Conservation (phyloP, 2,329 filamentous ascomycete genomes). For the Fusarium sp. region DNA sequence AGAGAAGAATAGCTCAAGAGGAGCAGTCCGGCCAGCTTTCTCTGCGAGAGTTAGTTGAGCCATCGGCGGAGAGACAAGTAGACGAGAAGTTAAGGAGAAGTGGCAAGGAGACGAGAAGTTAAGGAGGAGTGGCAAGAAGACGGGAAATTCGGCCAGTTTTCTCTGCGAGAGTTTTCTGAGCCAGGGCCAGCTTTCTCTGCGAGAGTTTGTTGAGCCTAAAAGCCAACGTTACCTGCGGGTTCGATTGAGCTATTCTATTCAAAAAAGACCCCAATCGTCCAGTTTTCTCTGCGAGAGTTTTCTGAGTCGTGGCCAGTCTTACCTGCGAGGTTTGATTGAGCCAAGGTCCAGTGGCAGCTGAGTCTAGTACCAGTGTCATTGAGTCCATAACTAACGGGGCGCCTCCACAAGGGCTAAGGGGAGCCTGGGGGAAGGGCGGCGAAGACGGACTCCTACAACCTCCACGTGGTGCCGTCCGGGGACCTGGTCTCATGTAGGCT, state of each 20-base stretch:
- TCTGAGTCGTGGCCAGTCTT: constrained; percentile 7
- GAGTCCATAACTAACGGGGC: not conserved
- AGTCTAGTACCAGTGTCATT: not conserved
- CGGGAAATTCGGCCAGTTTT: not conserved
- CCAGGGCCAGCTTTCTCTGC: not conserved
- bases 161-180: not conserved
- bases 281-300: constrained; percentile 3
- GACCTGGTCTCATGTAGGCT: constrained; percentile 6
- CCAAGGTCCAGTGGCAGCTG: constrained; percentile 3
- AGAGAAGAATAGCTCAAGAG: not conserved
- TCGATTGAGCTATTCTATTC: not conserved
- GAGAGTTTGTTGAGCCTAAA: not conserved
- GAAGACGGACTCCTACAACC: constrained; percentile 19
- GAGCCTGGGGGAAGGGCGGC: constrained; percentile 3
- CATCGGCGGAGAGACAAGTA: not conserved
- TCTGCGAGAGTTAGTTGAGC: not conserved
- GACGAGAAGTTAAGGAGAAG: too few relatives aligned
- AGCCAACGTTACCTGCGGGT: not conserved
- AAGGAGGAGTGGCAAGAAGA: too few relatives aligned
- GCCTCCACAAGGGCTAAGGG: not conserved
- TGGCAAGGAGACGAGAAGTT: too few relatives aligned
- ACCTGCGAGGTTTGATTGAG: not conserved
- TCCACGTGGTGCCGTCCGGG: constrained; percentile 16
- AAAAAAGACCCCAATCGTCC: not conserved
- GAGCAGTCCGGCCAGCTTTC: not conserved